Conservation (phyloP, 441 rosid genomes). For the Breynia disticha region DNA sequence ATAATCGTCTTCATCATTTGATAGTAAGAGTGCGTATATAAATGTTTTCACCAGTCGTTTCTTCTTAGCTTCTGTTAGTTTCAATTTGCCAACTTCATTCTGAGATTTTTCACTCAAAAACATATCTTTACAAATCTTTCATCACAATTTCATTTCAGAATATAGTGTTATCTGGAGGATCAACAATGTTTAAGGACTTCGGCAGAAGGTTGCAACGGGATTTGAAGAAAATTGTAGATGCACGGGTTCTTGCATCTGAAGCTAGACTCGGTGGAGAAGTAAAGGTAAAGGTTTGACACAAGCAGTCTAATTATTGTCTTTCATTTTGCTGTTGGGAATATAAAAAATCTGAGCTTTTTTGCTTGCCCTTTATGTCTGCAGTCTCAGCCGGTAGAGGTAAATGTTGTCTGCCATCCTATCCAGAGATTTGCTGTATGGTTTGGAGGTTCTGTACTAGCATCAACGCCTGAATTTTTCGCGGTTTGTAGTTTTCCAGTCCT, state of each 20-base stretch:
- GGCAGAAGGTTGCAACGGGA: constrained; percentile 98
- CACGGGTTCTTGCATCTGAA: constrained; percentile 78
- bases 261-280: constrained; percentile 66
- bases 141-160: constrained; percentile 41
- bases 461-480: constrained; percentile 93
- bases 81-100: not conserved
- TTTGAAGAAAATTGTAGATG: constrained; percentile 93
- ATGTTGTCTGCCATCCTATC: constrained; percentile 94
- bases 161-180: constrained; percentile 96
- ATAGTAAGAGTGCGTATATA: too few species aligned
- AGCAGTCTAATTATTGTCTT: constrained; percentile 1
- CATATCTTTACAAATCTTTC: not conserved
- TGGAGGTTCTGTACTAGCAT: constrained; percentile 98
- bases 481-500: constrained; percentile 29
- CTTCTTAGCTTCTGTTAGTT: too few species aligned
- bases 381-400: constrained; percentile 95
- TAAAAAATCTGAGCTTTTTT: constrained; percentile 10
- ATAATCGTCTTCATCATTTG: too few species aligned
- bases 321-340: not conserved
- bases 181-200: constrained; percentile 99
- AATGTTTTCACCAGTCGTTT: too few species aligned
- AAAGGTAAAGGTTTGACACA: constrained; percentile 35
- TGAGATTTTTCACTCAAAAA: not conserved
- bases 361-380: constrained; percentile 18
- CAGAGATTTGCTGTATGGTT: constrained; percentile 99